Percentiles rank a stretch among this genome's conserved stretches.
These are phyloP conservation scores for Craspedostauros australis DNA, from an alignment of 108 stramenopile species.

Conservation along the genomic window DNA sequence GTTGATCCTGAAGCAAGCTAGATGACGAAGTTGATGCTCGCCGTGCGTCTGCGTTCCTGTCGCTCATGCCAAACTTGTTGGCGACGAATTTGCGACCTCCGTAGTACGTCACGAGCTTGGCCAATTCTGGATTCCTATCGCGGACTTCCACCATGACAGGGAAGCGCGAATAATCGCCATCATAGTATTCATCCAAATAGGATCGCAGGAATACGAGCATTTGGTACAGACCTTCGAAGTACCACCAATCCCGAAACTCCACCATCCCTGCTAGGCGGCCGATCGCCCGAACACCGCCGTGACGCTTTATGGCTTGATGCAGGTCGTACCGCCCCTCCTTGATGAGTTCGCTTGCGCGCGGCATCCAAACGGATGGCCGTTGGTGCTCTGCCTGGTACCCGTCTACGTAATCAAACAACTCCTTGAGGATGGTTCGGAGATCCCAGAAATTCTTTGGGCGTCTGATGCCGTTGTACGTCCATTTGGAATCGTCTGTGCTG, in stretches of 20 bases:
- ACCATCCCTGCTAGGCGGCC: conserved; percentile 44
- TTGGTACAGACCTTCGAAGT: conserved; percentile 56
- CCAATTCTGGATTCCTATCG: conserved; percentile 19
- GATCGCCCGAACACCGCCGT: conserved; percentile 20
- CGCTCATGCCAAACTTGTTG: conserved; percentile 41
- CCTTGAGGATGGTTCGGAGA: not conserved
- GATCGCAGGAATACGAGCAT: conserved; percentile 43
- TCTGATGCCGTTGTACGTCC: conserved; percentile 45
- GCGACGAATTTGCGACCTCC: conserved; percentile 59
- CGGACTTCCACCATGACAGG: conserved; percentile 19
- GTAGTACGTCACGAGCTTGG: conserved; percentile 42
- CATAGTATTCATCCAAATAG: conserved; percentile 38
- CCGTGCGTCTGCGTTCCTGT: not conserved
- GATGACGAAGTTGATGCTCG: too few relatives aligned
- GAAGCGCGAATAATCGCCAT: conserved; percentile 32
- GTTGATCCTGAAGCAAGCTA: conserved; percentile 1
- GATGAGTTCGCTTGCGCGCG: conserved; percentile 46
- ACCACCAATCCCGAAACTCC: conserved; percentile 57
- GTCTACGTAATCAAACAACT: not conserved
- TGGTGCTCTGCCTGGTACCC: conserved; percentile 11
- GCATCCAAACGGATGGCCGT: conserved; percentile 75
- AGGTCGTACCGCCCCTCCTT: conserved; percentile 33
- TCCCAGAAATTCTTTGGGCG: conserved; percentile 15
- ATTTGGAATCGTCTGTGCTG: conserved; percentile 10
- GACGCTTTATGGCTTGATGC: conserved; percentile 45